phyloP scores from a whole-genome alignment of 169 alveolate species.

The Cryptosporidium baileyi region DNA sequence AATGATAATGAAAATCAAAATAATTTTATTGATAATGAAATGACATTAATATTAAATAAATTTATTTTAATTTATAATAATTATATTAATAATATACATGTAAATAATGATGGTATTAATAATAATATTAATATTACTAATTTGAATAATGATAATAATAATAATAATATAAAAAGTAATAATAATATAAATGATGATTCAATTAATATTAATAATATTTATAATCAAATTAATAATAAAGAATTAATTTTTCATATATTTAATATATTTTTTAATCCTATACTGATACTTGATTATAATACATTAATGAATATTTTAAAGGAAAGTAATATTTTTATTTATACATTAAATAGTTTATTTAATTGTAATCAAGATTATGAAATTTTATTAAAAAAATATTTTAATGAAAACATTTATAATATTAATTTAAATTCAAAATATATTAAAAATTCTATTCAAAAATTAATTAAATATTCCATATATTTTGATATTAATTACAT shows the following conservation, averaged over 20 bases:
- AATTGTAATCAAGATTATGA: neutral
- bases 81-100: neutral
- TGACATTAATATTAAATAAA: neutral
- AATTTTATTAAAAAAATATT: neutral
- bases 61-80: neutral
- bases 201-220: neutral
- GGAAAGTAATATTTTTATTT: neutral
- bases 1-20: neutral
- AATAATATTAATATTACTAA: neutral
- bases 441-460: slow-evolving; percentile 56
- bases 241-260: neutral
- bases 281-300: neutral
- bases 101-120: neutral
- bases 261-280: neutral
- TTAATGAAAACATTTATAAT: neutral
- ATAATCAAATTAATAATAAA: neutral
- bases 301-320: neutral
- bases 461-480: slow-evolving; percentile 42
- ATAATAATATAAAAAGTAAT: neutral
- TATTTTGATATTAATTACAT: slow-evolving; percentile 12
- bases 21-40: neutral
- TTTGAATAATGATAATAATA: neutral
- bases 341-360: neutral
- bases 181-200: neutral
- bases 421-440: slow-evolving; percentile 44